Base-by-base conservation (phyloP, 2,329 filamentous ascomycete species). In the Graphiopsis chlorocephala region DNA sequence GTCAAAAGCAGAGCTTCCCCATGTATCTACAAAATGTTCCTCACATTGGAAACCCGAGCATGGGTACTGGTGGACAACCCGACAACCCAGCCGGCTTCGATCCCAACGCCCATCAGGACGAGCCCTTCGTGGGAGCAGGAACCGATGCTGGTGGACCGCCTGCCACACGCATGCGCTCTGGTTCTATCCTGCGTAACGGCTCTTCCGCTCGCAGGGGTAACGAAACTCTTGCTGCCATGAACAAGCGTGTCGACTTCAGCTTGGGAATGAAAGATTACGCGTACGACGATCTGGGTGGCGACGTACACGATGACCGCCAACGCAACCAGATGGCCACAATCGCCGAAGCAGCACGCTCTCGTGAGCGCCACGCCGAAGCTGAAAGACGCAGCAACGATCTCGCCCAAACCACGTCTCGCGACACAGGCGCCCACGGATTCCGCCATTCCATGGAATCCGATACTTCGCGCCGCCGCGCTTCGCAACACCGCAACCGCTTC, bases 181-280 rank as follows among this genome's bases (percentile, higher is more conserved):
- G 70, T 7, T 87, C 84, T 0, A 87, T 88, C 65, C 78, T 89
- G 23, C 84, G 85, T 60, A 81, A 80, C 61, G 78, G 81, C 20
- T 78, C 79, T 63, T 56, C 25, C 31, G 45, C 15, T 42, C 65
- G 53, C 17, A 31, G 20, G 38, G 83, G 86, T 10, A 83, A 83
- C 33, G 86, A 89, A 68, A 85, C 86, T 0, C 76, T 86, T 10
- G 81, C 84, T 0, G 78, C 82, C 11, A 86, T 87, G 80, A 80
- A 81, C 38, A 86, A 85, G 63, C 85, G 87, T 29, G 87, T 90
- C 31, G 89, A 91, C 73, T 91, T 91, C 76, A 90, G 88, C 1
- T 80, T 90, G 2, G 89, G 89, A 31, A 89, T 90, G 83, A 82
- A 80, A 35, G 82, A 84, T 52, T 80, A 88, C 47, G 82, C 82